Percentiles rank a stretch among this genome's conserved stretches.
These are phyloP conservation scores for Colletotrichum tabaci DNA, from an alignment of 2,329 filamentous ascomycete species.

Conservation along the genomic window DNA sequence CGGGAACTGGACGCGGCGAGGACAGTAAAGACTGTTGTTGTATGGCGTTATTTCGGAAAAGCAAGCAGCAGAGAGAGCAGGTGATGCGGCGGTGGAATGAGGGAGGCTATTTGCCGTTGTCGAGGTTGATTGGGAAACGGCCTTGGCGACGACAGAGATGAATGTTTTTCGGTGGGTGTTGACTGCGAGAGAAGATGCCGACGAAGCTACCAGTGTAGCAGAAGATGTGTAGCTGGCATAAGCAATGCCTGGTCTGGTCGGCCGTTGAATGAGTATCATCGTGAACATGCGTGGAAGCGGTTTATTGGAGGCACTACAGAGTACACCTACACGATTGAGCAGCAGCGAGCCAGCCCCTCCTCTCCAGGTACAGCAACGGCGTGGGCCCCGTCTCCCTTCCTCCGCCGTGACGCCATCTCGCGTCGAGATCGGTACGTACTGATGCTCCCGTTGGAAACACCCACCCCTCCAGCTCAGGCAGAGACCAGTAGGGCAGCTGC, in stretches of 20 bases:
- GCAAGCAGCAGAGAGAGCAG: slow-evolving; percentile 6
- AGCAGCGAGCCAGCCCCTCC: background rate
- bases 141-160: too few species aligned
- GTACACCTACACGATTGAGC: too few species aligned
- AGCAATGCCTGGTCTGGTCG: background rate
- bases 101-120: background rate
- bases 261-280: too few species aligned
- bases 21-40: slow-evolving; percentile 2
- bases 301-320: too few species aligned
- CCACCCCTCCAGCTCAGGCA: slow-evolving; percentile 28
- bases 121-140: background rate
- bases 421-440: slow-evolving; percentile 34
- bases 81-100: background rate
- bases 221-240: background rate
- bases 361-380: background rate
- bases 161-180: too few species aligned
- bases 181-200: too few species aligned
- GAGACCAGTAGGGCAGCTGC: slow-evolving; percentile 20
- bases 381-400: slow-evolving; percentile 7
- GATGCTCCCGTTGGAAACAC: slow-evolving; percentile 4
- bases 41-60: slow-evolving; percentile 12
- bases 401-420: slow-evolving; percentile 36
- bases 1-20: slow-evolving; percentile 23
- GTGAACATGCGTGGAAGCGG: too few species aligned
- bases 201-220: background rate